Base-by-base conservation (phyloP, 805 yeast genomes). In the Cyberlindnera mycetangii region DNA sequence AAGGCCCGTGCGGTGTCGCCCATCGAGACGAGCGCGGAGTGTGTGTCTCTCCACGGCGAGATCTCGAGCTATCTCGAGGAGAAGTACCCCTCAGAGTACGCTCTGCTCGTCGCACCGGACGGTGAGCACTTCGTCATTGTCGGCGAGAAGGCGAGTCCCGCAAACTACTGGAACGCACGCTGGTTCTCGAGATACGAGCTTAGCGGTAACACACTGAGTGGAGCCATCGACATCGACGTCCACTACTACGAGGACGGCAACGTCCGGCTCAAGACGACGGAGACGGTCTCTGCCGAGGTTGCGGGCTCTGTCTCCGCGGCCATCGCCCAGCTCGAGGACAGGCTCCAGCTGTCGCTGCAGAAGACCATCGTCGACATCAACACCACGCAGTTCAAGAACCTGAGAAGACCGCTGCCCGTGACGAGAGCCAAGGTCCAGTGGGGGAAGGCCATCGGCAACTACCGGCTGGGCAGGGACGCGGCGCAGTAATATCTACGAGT, bases 171-270 rank as follows among this genome's bases (percentile, higher is more conserved):
- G 78, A 89, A 89, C 56, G 98, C 98, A 7, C 78, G 81, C 60
- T 89, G 97, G 97, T 76, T 71, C 42, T 82, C 95, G 1, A 67
- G 70, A 48, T 89, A 88, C 65, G 59, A 66, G 7, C 68, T 76
- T 45, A 32, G 24, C 54, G 48, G 59, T 1, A 58, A 61, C 0
- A 42, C 61, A 7, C 49, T 85, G 14, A 53, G 52, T 3, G 96
- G 95, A 5, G 60, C 61, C 7, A 73, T 88, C 28, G 64, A 62
- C 17, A 74, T 89, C 25, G 90, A 87, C 52, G 84, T 90, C 32
- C 99, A 92, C 65, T 93, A 90, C 64, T 93, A 78, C 62, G 99
- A 92, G 67, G 98, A 92, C 55, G 99, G 99, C 24, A 92, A 92
- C 59, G 98, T 92, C 16, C 75, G 92, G 41, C 76, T 93, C 57